Evolutionary conservation across 345 rosid genomes (phyloP).

Genomic region (Eucalyptus leucophloia): DNA sequence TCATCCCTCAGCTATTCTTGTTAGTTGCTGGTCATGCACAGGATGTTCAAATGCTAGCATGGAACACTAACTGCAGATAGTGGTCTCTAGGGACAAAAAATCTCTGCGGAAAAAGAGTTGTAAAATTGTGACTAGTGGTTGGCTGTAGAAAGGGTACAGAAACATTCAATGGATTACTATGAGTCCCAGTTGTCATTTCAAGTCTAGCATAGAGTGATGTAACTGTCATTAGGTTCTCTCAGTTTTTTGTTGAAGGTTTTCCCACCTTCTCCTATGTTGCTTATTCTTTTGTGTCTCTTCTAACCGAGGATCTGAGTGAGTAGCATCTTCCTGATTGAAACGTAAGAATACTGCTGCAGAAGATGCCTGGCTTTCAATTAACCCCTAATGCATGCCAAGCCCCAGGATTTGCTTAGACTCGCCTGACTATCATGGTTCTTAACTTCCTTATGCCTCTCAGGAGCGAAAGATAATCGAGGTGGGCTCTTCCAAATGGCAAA

Average conservation of each 20-base stretch:
- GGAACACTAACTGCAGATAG: neutral
- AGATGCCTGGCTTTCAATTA: neutral
- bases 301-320: neutral
- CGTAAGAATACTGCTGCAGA: neutral
- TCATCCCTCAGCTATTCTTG: neutral
- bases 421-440: neutral
- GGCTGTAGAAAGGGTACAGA: neutral
- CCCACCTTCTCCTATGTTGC: neutral
- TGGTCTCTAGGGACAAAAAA: neutral
- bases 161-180: neutral
- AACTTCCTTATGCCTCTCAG: slow-evolving; percentile 9
- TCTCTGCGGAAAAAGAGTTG: neutral
- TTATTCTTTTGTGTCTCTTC: neutral
- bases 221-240: neutral
- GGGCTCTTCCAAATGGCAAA: slow-evolving; percentile 73
- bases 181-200: neutral
- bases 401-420: neutral
- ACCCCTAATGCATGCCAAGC: neutral
- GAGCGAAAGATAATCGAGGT: slow-evolving; percentile 73
- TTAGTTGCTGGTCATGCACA: neutral
- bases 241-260: neutral
- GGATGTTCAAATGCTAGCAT: neutral
- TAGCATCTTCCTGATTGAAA: neutral
- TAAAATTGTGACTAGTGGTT: neutral
- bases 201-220: neutral